Evolutionary conservation across 176 grass and related monocot genomes (phyloP).

Genomic region (Poa pratensis): DNA sequence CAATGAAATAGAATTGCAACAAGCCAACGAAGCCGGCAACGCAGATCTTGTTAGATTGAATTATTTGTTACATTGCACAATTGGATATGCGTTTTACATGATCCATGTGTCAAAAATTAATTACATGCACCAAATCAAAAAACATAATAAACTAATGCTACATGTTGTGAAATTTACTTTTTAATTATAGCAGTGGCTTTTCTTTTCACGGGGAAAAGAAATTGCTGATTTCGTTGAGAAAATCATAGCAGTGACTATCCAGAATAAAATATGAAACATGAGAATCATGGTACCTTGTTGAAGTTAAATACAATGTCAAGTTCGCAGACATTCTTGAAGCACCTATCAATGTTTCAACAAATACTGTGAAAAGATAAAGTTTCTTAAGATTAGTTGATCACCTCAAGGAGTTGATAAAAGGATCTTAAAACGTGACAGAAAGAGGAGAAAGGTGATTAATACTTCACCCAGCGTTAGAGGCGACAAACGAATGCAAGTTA

Average conservation of each 20-base stretch:
- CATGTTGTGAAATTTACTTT: not conserved
- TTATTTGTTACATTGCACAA: not conserved
- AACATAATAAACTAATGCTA: not conserved
- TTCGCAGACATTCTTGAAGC: constrained; percentile 99
- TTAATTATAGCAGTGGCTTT: not conserved
- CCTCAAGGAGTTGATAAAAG: constrained; percentile 17
- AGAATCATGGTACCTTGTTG: constrained; percentile 75
- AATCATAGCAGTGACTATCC: not conserved
- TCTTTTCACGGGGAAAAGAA: not conserved
- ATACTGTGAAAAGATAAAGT: constrained; percentile 62
- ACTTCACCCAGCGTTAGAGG: not conserved
- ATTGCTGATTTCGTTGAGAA: not conserved
- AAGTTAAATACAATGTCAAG: constrained; percentile 97
- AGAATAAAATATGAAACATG: constrained; percentile 29
- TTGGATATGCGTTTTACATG: constrained; percentile 11
- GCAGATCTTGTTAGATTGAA: constrained; percentile 1
- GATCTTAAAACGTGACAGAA: not conserved
- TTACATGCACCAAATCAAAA: not conserved
- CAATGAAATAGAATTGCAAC: not conserved
- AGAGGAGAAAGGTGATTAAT: constrained; percentile 13
- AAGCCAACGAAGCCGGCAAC: not conserved
- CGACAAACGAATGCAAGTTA: not conserved
- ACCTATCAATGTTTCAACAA: constrained; percentile 94
- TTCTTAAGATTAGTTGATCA: constrained; percentile 14
- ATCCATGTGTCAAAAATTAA: not conserved